Evolutionary conservation across 495 filamentous ascomycete species (phyloP), one percentile per base, ranked within the genome.

Genomic region (Neurospora sp.): DNA sequence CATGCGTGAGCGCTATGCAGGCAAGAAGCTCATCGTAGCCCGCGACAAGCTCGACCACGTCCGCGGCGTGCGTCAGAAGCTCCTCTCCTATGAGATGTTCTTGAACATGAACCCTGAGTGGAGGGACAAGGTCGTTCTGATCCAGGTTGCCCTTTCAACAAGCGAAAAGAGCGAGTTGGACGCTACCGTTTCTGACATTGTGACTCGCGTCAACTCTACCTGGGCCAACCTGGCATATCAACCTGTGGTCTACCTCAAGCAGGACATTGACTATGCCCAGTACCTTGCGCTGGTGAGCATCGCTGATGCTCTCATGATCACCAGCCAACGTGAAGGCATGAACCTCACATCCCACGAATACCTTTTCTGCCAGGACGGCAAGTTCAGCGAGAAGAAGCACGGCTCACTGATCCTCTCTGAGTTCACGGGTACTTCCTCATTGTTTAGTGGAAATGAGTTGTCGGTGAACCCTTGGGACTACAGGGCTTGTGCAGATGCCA

Each of bases 381-480:
- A 87, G 76, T 77, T 80, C 69, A 84, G 86, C 31, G 85, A 89
- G 70, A 92, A 92, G 81, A 94, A 91, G 78, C 90, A 94, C 78
- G 93, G 93, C 8, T 93, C 94, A 3, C 85, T 98, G 69, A 97
- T 98, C 75, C 84, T 98, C 16, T 94, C 92, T 73, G 94, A 98
- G 80, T 98, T 98, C 79, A 96, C 94, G 14, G 94, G 94, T 44
- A 96, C 92, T 76, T 90, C 94, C 9, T 91, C 92, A 2, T 86
- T 98, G 38, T 96, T 97, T 76, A 89, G 88, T 12, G 87, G 89
- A 35, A 87, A 91, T 70, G 88, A 93, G 74, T 86, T 98, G 20
- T 85, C 92, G 8, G 91, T 97, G 71, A 98, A 98, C 77, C 94
- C 94, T 9, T 98, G 94, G 94, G 92, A 97, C 77, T 95, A 97